Evolutionary conservation across 306 rosid genomes (phyloP).

Genomic region (Cicer yamashitae): DNA sequence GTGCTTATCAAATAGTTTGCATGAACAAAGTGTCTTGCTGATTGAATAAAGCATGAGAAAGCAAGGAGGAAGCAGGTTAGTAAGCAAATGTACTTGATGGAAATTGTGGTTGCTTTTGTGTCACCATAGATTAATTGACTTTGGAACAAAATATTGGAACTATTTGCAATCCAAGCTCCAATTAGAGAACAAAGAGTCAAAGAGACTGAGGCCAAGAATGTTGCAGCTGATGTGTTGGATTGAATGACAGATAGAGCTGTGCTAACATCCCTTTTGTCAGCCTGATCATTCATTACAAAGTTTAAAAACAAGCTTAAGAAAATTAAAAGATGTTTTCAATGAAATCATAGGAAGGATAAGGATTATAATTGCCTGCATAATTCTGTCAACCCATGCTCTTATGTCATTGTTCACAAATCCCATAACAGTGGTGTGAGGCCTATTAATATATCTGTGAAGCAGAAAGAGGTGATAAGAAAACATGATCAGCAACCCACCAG

Average conservation of each 20-base stretch:
- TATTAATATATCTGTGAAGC: constrained; percentile 62
- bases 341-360: not conserved
- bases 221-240: constrained; percentile 69
- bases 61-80: constrained; percentile 73
- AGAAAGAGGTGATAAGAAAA: constrained; percentile 68
- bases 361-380: constrained; percentile 65
- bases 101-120: constrained; percentile 51
- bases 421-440: constrained; percentile 73
- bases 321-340: not conserved
- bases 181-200: constrained; percentile 71
- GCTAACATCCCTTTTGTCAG: constrained; percentile 51
- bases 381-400: constrained; percentile 72
- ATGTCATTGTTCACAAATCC: constrained; percentile 81
- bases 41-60: constrained; percentile 73
- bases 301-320: not conserved
- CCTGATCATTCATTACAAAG: constrained; percentile 41
- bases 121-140: constrained; percentile 70
- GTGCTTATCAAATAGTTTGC: constrained; percentile 74
- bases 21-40: constrained; percentile 78
- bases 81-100: constrained; percentile 70
- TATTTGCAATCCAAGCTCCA: constrained; percentile 77
- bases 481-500: constrained; percentile 72
- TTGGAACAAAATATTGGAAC: constrained; percentile 47
- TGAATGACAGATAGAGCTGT: constrained; percentile 62
- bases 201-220: constrained; percentile 63